A percentile compares a stretch with the other conserved stretches of the same genome.
These are phyloP conservation scores for Solanum arcanum DNA, from an alignment of 257 asterid species.

Conservation along the genomic window DNA sequence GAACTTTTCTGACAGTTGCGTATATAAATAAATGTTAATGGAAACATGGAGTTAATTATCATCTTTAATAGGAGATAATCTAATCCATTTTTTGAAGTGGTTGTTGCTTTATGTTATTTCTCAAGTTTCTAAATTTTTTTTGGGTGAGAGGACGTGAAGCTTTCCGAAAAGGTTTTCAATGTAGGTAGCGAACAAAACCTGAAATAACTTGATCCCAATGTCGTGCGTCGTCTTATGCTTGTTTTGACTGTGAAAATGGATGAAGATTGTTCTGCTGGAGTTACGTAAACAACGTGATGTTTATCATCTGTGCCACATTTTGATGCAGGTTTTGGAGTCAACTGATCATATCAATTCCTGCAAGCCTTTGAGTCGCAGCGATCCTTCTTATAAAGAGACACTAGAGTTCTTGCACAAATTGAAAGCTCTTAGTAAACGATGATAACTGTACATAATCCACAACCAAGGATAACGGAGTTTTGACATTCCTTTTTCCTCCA, in stretches of 20 bases:
- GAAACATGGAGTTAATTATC: neutral
- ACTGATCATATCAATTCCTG: constrained; percentile 96
- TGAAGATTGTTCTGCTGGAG: neutral
- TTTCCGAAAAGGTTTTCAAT: neutral
- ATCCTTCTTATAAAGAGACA: constrained; percentile 86
- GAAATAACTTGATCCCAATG: neutral
- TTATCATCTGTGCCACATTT: too few species aligned
- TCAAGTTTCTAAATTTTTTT: neutral
- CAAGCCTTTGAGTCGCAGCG: constrained; percentile 76
- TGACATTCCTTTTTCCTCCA: neutral
- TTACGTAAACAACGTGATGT: neutral
- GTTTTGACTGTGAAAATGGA: neutral
- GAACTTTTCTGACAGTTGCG: neutral
- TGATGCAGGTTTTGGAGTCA: constrained; percentile 78
- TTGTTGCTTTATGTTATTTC: neutral
- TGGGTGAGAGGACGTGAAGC: neutral
- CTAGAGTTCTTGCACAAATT: constrained; percentile 66
- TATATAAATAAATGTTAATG: neutral
- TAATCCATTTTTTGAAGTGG: neutral
- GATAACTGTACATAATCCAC: constrained; percentile 3
- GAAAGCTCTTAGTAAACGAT: constrained; percentile 37
- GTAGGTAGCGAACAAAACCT: neutral
- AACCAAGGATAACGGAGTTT: neutral
- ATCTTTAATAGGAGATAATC: neutral
- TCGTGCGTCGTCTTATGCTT: neutral